Conservation (phyloP, 2,329 filamentous ascomycete species). For the Dactylellina sp. region DNA sequence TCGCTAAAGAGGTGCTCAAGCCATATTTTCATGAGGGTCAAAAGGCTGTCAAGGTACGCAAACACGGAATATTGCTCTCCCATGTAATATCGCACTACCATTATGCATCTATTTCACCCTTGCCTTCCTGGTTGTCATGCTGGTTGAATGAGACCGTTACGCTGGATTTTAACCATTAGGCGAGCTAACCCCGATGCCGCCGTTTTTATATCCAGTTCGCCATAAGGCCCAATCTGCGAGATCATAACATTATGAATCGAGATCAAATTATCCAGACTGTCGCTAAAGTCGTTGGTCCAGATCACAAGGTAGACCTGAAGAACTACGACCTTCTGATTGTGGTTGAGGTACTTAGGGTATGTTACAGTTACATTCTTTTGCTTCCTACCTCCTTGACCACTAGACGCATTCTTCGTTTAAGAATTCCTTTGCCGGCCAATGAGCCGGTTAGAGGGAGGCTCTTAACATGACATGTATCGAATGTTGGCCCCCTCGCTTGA, state of each 20-base stretch:
- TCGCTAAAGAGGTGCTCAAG: conserved; percentile 73
- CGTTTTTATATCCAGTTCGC: conserved; percentile 73
- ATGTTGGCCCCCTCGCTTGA: conserved; percentile 45
- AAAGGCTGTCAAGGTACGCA: conserved; percentile 60
- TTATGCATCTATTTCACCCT: conserved; percentile 39
- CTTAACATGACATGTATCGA: conserved; percentile 8
- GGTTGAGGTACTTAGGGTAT: conserved; percentile 83
- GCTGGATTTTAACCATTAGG: conserved; percentile 53
- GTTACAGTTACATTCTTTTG: conserved; percentile 45
- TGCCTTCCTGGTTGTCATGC: conserved; percentile 31
- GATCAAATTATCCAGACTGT: conserved; percentile 78
- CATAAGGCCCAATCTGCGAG: conserved; percentile 74
- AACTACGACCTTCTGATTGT: conserved; percentile 82
- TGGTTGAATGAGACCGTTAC: conserved; percentile 43
- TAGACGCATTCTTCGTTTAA: conserved; percentile 42
- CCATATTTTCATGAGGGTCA: conserved; percentile 71
- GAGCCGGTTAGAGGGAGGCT: conserved; percentile 12
- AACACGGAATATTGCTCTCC: conserved; percentile 44
- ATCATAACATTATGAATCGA: conserved; percentile 68
- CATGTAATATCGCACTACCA: conserved; percentile 49
- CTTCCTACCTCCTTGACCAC: conserved; percentile 18
- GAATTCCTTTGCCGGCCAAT: conserved; percentile 23
- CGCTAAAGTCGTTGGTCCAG: conserved; percentile 73
- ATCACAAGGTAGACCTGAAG: conserved; percentile 81
- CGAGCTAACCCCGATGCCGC: conserved; percentile 48